These are phyloP conservation scores for Pleurotus ostreatus DNA, from an alignment of 768 basidiomycete species.

Conservation along the genomic window DNA sequence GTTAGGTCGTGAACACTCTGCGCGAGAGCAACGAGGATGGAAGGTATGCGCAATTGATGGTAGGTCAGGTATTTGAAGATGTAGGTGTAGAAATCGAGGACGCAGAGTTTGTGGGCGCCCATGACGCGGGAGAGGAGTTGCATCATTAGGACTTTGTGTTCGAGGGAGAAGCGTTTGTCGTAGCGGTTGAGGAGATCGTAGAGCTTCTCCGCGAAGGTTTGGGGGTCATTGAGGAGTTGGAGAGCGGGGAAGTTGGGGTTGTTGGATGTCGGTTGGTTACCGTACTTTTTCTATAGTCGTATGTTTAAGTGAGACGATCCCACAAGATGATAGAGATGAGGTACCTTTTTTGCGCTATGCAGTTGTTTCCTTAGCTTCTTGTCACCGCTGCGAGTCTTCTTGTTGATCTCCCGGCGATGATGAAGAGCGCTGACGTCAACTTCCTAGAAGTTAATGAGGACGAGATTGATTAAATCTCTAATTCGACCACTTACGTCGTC, in stretches of 20 bases:
- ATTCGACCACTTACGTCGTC: conserved; percentile 39
- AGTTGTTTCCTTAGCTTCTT: conserved; percentile 74
- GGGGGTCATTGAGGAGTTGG: conserved; percentile 91
- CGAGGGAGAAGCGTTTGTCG: conserved; percentile 93
- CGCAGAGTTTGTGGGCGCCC: conserved; percentile 88
- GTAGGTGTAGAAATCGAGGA: conserved; percentile 95
- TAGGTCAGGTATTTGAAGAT: conserved; percentile 91
- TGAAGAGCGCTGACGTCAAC: conserved; percentile 71
- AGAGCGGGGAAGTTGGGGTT: conserved; percentile 85
- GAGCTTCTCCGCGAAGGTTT: conserved; percentile 91
- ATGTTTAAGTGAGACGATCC: neutral
- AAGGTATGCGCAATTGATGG: conserved; percentile 87
- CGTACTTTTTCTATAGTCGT: conserved; percentile 26
- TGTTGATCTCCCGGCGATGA: conserved; percentile 89
- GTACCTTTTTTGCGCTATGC: conserved; percentile 72
- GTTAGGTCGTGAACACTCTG: conserved; percentile 95
- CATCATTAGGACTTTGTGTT: conserved; percentile 97
- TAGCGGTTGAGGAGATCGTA: conserved; percentile 79
- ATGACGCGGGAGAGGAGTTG: conserved; percentile 93
- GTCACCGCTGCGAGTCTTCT: conserved; percentile 82
- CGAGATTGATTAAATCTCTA: neutral
- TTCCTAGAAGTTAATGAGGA: conserved; percentile 32
- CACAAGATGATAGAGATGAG: conserved; percentile 5
- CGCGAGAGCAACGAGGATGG: conserved; percentile 90
- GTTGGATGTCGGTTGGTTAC: conserved; percentile 23